These are phyloP conservation scores for Penicillium sp. DNA, from an alignment of 2,329 filamentous ascomycete species.

Conservation along the genomic window DNA sequence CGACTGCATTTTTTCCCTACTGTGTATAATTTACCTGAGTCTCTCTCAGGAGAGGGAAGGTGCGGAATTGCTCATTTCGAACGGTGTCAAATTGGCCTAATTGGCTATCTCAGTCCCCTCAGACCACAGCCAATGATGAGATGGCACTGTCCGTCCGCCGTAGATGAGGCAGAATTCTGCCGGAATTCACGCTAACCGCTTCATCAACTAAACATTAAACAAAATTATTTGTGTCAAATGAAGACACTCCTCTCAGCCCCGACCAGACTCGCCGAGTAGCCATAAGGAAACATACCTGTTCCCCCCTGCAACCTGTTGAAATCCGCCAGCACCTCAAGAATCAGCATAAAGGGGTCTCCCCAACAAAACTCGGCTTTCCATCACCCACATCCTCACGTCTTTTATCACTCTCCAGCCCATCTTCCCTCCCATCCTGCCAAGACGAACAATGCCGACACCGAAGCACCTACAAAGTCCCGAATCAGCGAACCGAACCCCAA, in stretches of 20 bases:
- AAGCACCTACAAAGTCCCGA: constrained; percentile 34
- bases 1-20: constrained; percentile 10
- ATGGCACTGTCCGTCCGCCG: constrained; percentile 11
- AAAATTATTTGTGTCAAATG: neutral
- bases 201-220: no score
- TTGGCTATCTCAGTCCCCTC: neutral
- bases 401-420: constrained; percentile 23
- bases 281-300: no score
- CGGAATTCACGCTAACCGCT: no score
- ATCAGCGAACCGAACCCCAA: neutral
- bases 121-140: no score
- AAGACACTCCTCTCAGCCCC: neutral
- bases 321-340: neutral
- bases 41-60: neutral
- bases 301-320: no score
- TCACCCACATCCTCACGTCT: neutral
- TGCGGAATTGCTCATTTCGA: neutral
- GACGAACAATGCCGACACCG: constrained; percentile 57
- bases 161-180: neutral
- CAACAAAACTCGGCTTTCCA: neutral
- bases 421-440: constrained; percentile 56
- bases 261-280: neutral
- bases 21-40: neutral
- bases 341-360: neutral
- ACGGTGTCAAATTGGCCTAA: neutral